Conservation (phyloP, 352 stramenopile genomes). For the Aphanomyces euteiches region DNA sequence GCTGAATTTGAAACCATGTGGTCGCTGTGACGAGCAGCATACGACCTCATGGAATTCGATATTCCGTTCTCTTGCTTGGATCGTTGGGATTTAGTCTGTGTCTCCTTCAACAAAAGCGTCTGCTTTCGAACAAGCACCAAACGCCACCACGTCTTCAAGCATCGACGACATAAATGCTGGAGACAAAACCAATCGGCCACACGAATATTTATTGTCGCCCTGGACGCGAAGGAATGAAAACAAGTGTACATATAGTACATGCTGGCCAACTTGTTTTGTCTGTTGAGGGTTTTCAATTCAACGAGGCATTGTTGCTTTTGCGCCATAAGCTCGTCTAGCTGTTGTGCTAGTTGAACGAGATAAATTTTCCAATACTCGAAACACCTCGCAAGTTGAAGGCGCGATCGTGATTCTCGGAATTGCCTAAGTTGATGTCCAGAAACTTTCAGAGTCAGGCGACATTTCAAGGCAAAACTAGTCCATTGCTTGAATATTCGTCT, state of each 20-base stretch:
- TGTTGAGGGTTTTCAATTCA: neutral
- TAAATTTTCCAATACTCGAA: neutral
- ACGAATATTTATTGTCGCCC: neutral
- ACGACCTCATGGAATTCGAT: neutral
- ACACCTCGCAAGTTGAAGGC: neutral
- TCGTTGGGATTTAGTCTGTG: neutral
- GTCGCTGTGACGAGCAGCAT: neutral
- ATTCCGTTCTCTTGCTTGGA: neutral
- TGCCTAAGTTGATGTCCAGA: neutral
- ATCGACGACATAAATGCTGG: neutral
- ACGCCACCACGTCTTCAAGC: neutral
- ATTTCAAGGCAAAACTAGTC: neutral
- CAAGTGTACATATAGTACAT: slow-evolving; percentile 9
- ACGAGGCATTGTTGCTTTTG: slow-evolving; percentile 3
- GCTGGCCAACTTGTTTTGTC: neutral
- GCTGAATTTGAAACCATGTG: no score
- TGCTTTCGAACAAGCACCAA: slow-evolving; percentile 5
- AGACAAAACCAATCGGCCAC: slow-evolving; percentile 12
- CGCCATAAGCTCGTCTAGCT: neutral
- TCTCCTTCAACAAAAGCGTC: neutral
- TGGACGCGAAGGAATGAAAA: neutral
- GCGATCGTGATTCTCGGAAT: neutral
- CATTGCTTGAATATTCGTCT: neutral
- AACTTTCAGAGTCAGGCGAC: neutral
- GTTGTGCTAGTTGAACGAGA: no score